These are phyloP conservation scores for Coleophoma crateriformis DNA, from an alignment of 2,329 filamentous ascomycete genomes.

Conservation along the genomic window DNA sequence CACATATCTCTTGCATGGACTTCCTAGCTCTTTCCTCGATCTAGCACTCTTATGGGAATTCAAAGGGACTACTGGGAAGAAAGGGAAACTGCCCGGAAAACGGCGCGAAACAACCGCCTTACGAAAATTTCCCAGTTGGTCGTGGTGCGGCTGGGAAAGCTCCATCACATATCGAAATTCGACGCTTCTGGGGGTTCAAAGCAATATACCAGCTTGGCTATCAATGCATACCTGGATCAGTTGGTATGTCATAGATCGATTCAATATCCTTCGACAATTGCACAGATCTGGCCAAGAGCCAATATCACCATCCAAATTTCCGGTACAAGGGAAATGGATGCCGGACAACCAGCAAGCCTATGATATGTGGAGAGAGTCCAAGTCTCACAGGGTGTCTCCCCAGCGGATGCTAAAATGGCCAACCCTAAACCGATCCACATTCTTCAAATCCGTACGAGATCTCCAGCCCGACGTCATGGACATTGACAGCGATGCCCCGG, in stretches of 20 bases:
- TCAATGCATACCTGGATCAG: conserved; percentile 28
- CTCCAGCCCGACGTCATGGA: not conserved
- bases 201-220: conserved; percentile 26
- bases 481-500: not conserved
- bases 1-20: conserved; percentile 21
- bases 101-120: not conserved
- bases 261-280: conserved; percentile 16
- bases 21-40: conserved; percentile 27
- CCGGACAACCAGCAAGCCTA: not conserved
- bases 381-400: not conserved
- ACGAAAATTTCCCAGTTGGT: conserved; percentile 27
- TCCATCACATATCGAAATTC: conserved; percentile 14
- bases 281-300: not conserved
- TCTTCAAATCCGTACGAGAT: not conserved
- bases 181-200: conserved; percentile 16
- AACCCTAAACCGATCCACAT: not conserved
- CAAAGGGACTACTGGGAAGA: not conserved
- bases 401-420: not conserved
- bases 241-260: conserved; percentile 26
- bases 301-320: not conserved
- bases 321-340: not conserved
- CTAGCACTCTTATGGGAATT: conserved; percentile 27
- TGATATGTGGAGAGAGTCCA: not conserved
- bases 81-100: not conserved
- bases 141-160: conserved; percentile 27